Base-by-base conservation (phyloP, 129 eudicot species). In the Tagetes patula region DNA sequence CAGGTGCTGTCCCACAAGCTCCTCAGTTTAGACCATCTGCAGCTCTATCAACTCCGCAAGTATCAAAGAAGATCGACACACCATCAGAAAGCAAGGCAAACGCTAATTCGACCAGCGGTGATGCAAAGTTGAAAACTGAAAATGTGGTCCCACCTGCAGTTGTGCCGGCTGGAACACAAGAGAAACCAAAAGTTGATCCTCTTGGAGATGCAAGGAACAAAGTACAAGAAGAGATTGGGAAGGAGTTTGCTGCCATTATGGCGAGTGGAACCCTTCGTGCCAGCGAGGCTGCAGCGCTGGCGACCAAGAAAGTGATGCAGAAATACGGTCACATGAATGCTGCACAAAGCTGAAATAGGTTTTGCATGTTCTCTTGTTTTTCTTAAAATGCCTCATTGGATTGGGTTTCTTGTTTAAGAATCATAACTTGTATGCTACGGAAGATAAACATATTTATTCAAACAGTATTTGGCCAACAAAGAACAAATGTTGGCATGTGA, bases 231-330 rank as follows among this genome's bases (percentile, higher is more conserved):
- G 97, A 94, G 75, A 90, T 94, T 1, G 72, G 81, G 52, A 58
- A 65, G 31, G 96, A 93, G 75, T 93, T 89, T 68, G 89, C 92
- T 37, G 86, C 91, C 53, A 83, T 94, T 1, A 90, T 94, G 98
- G 98, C 98, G 1, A 80, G 84, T 30, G 96, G 98, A 46, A 83
- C 93, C 1, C 14, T 88, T 31, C 87, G 96, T 53, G 98, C 97
- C 34, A 90, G 98, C 59, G 97, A 94, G 80, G 98, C 97, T 60
- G 98, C 98, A 0, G 89, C 95, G 0, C 78, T 94, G 34, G 98
- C 98, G 6, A 90, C 96, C 53, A 79, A 80, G 64, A 90, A 84
- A 73, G 97, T 94, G 69, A 94, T 90, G 98, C 79, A 87, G 61
- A 90, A 81, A 79, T 84, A 90, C 40, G 99, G 97, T 42, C 82